Percentiles rank a stretch among this genome's conserved stretches.
Conservation (phyloP, 2,329 filamentous ascomycete species). For the Xylariaceae sp. region DNA sequence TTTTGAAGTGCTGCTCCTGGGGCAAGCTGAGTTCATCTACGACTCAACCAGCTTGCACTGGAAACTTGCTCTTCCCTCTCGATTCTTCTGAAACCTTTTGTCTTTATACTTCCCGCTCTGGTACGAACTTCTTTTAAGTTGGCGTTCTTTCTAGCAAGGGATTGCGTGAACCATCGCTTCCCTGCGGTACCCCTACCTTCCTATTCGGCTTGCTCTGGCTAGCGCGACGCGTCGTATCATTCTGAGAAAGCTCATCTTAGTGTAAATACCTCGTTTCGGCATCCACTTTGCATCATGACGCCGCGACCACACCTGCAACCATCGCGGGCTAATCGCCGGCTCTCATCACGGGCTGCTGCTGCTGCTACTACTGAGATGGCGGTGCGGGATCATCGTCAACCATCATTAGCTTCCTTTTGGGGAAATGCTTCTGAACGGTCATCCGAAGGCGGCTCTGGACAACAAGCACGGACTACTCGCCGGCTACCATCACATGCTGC, state of each 20-base stretch:
- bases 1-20: neutral
- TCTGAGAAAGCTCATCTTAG: neutral
- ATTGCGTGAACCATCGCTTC: conserved; percentile 1
- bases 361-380: neutral
- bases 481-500: neutral
- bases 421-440: neutral
- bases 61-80: neutral
- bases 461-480: neutral
- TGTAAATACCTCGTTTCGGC: neutral
- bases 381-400: neutral
- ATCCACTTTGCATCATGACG: conserved; percentile 9
- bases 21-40: conserved; percentile 2
- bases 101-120: neutral
- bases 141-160: neutral
- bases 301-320: neutral
- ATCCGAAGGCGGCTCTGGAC: neutral
- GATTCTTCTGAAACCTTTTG: neutral
- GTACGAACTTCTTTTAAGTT: neutral
- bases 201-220: neutral
- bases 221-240: neutral
- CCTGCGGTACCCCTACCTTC: neutral
- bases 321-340: neutral
- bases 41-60: neutral
- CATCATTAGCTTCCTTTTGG: neutral
- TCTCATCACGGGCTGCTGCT: neutral